Evolutionary conservation across 345 rosid genomes (phyloP).

Genomic region (Laguncularia racemosa): DNA sequence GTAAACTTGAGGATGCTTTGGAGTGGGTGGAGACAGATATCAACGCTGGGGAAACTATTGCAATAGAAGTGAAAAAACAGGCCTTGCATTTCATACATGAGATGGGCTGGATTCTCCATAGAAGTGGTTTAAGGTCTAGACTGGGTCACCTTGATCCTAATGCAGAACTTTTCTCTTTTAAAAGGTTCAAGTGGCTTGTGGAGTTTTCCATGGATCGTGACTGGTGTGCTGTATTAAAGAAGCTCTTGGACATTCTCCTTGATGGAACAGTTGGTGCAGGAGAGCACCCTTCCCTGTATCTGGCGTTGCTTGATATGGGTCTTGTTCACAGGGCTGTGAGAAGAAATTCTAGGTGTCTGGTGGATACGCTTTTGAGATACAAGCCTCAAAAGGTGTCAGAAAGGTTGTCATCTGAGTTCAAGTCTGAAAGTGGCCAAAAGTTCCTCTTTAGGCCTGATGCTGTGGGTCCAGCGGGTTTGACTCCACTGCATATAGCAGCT

Average conservation of each 20-base stretch:
- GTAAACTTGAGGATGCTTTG: constrained; percentile 60
- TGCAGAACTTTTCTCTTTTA: constrained; percentile 49
- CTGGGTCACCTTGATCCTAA: constrained; percentile 58
- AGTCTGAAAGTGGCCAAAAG: constrained; percentile 18
- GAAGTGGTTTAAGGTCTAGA: constrained; percentile 57
- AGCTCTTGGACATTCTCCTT: constrained; percentile 62
- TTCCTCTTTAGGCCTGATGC: constrained; percentile 77
- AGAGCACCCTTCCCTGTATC: constrained; percentile 42
- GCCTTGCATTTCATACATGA: constrained; percentile 94
- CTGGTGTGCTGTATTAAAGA: constrained; percentile 92
- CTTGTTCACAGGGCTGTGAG: constrained; percentile 93
- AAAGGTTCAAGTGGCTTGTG: constrained; percentile 80
- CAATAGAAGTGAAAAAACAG: constrained; percentile 44
- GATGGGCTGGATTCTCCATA: constrained; percentile 95
- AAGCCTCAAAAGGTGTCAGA: constrained; percentile 33
- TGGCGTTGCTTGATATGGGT: constrained; percentile 63
- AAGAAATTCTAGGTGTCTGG: constrained; percentile 74
- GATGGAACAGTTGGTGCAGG: constrained; percentile 61
- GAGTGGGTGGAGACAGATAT: constrained; percentile 52
- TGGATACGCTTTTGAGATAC: constrained; percentile 72
- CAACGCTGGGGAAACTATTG: constrained; percentile 20
- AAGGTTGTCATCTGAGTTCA: constrained; percentile 15
- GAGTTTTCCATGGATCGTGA: constrained; percentile 94
- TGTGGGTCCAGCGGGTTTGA: constrained; percentile 89
- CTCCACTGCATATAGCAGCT: constrained; percentile 98